These are phyloP conservation scores for Acanthamoeba royreba DNA, from an alignment of 208 protist species.

Conservation along the genomic window DNA sequence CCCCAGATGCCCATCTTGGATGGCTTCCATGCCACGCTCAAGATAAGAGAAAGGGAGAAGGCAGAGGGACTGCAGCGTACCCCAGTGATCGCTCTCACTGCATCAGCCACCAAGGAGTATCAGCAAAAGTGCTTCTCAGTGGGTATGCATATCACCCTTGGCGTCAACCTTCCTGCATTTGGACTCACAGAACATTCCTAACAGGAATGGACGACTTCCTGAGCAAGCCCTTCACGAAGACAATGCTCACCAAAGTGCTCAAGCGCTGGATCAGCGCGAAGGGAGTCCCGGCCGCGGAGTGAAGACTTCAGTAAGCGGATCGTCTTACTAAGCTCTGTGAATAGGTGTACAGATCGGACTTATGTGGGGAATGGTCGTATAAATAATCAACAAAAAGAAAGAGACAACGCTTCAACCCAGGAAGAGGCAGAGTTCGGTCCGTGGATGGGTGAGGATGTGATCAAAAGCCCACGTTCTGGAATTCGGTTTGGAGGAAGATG, in stretches of 20 bases:
- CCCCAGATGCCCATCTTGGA: not conserved
- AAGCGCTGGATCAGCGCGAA: not conserved
- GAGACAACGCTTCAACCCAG: too few relatives aligned
- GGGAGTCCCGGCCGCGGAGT: not conserved
- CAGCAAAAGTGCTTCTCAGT: conserved; percentile 16
- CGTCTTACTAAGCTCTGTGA: too few relatives aligned
- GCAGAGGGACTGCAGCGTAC: not conserved
- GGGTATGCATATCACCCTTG: too few relatives aligned
- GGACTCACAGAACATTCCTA: too few relatives aligned
- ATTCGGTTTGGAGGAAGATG: conserved; percentile 43
- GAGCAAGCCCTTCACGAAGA: not conserved
- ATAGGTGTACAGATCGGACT: too few relatives aligned
- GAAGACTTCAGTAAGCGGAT: too few relatives aligned
- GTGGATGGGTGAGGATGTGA: too few relatives aligned
- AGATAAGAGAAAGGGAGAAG: not conserved
- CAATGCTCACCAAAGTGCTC: not conserved
- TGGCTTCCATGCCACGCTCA: not conserved
- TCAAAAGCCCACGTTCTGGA: not conserved
- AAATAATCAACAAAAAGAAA: too few relatives aligned
- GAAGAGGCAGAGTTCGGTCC: too few relatives aligned
- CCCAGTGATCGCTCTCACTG: not conserved
- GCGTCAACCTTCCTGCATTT: too few relatives aligned
- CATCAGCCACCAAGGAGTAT: not conserved
- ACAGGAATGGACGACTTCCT: not conserved
- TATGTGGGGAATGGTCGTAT: too few relatives aligned